These are phyloP conservation scores for Clavariopsis aquatica DNA, from an alignment of 495 filamentous ascomycete genomes.

Conservation along the genomic window DNA sequence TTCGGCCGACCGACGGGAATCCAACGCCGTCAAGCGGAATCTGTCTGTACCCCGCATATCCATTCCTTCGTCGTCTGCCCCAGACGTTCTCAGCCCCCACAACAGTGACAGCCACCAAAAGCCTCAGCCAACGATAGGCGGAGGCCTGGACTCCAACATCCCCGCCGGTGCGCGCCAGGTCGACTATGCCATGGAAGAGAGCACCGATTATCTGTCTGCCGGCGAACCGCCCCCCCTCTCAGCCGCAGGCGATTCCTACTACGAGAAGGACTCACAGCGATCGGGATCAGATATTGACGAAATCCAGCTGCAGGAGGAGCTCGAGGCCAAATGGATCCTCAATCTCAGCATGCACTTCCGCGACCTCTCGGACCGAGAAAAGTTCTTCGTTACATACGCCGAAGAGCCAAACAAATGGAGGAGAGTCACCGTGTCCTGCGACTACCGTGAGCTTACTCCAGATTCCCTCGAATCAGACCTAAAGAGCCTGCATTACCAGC, in stretches of 20 bases:
- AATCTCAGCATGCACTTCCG: slow-evolving; percentile 99
- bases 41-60: slow-evolving; percentile 44
- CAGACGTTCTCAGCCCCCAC: slow-evolving; percentile 34
- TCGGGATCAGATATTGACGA: slow-evolving; percentile 43
- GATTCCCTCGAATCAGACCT: slow-evolving; percentile 87
- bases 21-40: slow-evolving; percentile 44
- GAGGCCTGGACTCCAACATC: slow-evolving; percentile 27
- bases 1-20: slow-evolving; percentile 65
- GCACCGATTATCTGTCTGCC: slow-evolving; percentile 15
- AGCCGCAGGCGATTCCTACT: slow-evolving; percentile 18
- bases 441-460: slow-evolving; percentile 78
- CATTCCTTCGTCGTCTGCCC: slow-evolving; percentile 41
- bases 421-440: slow-evolving; percentile 88
- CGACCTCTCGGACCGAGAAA: slow-evolving; percentile 90
- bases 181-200: slow-evolving; percentile 31
- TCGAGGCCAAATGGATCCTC: slow-evolving; percentile 89
- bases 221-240: slow-evolving; percentile 31
- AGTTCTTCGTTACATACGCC: slow-evolving; percentile 97
- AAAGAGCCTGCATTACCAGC: slow-evolving; percentile 73
- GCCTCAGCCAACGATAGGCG: slow-evolving; percentile 20
- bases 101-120: slow-evolving; percentile 16
- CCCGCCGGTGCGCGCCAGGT: slow-evolving; percentile 34
- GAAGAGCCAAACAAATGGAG: slow-evolving; percentile 77
- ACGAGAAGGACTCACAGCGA: slow-evolving; percentile 22
- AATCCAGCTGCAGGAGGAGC: slow-evolving; percentile 65